Conservation (phyloP, 805 yeast species). For the Spathaspora gorwiae region DNA sequence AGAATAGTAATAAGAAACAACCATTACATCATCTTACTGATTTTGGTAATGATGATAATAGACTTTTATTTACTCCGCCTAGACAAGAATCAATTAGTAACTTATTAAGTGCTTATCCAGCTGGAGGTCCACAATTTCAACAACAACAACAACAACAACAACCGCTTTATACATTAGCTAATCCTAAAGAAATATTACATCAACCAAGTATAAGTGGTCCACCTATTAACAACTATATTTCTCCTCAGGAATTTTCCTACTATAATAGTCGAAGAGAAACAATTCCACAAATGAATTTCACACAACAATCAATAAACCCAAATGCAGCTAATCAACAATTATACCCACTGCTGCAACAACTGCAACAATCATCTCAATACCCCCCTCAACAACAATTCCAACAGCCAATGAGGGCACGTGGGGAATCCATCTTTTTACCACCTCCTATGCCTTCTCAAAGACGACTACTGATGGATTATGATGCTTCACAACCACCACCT, state of each 20-base stretch:
- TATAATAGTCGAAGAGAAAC: slow-evolving; percentile 1
- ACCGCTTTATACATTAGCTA: background rate
- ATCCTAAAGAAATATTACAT: background rate
- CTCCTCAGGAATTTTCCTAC: background rate
- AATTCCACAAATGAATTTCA: background rate
- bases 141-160: slow-evolving; percentile 2
- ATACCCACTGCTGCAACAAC: slow-evolving; percentile 1
- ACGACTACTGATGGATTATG: slow-evolving; percentile 9
- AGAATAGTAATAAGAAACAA: no score
- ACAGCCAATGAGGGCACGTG: slow-evolving; percentile 25
- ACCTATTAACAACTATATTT: slow-evolving; percentile 6
- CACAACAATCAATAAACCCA: slow-evolving; percentile 4
- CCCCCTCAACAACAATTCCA: slow-evolving; percentile 6
- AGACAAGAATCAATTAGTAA: slow-evolving; percentile 10
- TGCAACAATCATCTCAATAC: slow-evolving; percentile 1
- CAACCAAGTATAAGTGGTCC: slow-evolving; percentile 3
- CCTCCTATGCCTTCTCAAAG: slow-evolving; percentile 26
- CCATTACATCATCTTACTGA: background rate
- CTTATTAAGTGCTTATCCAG: slow-evolving; percentile 4
- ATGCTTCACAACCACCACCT: slow-evolving; percentile 1
- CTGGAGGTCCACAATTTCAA: slow-evolving; percentile 1
- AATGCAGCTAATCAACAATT: background rate
- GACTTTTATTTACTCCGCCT: slow-evolving; percentile 19
- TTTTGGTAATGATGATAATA: background rate
- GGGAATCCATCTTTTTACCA: slow-evolving; percentile 36